Evolutionary conservation across 768 basidiomycete species (phyloP), one percentile per base, ranked within the genome.

Genomic region (Boletus coccyginus): DNA sequence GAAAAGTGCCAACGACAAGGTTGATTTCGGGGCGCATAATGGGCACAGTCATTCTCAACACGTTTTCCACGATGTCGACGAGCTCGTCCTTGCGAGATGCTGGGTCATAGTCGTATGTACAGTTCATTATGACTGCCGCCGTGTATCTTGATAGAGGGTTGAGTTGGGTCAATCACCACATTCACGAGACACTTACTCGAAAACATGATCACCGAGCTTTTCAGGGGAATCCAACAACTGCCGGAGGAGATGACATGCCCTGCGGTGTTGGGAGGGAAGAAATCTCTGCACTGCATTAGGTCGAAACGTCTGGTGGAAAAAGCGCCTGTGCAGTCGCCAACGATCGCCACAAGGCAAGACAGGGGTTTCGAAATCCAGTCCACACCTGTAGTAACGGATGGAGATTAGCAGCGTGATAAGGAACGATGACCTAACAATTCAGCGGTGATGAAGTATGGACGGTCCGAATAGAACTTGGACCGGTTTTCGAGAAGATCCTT

Each of bases 251-350:
- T 32, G 41, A 41, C 54, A 56, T 10, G 52, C 38, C 8, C 42
- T 59, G 12, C 42, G 40, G 17, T 60, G 45, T 31, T 53, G 54
- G 5, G 16, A 5, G 0, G 27, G 52, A 0, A 41, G 4, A 21
- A 62, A 62, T 39, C 52, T 58, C 0, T 24, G 7, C 7, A 33
- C 43, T 1, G 29, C 45, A 0, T 49, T 39, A 0, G 1, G 11
- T 3, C 48, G 24, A n/a, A 62, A 58, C 0, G 60, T 51, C 29
- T 62, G 59, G 39, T 62, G 61, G 19, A 62, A 54, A 29, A 62
- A n/a, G 2, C 50, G 61, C 19, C 61, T 35, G 12, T 62, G 60
- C 7, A 58, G 8, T 31, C 60, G 51, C 62, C 62, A 63, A 13
- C 3, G 17, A 16, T 63, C 46, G 0, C 62, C 58, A 3, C 63